Conservation (phyloP, 2,329 filamentous ascomycete genomes). For the Colletotrichum sp. region DNA sequence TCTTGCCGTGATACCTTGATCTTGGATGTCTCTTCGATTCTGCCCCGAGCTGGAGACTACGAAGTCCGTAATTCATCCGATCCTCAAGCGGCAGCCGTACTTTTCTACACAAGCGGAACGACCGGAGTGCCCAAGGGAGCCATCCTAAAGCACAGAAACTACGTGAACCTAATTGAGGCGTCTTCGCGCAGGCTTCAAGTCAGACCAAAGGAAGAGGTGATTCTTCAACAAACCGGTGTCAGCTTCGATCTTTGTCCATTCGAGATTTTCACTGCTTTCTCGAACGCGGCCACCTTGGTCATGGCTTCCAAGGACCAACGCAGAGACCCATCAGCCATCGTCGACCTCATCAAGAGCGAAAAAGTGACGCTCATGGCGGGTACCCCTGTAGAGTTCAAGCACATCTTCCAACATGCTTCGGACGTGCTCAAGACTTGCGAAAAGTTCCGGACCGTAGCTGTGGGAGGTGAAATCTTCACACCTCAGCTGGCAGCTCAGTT, state of each 20-base stretch:
- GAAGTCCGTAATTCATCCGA: neutral
- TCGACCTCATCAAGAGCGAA: conserved; percentile 36
- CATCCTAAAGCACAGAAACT: conserved; percentile 31
- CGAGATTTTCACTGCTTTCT: conserved; percentile 41
- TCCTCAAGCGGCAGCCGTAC: conserved; percentile 21
- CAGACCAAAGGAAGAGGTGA: conserved; percentile 24
- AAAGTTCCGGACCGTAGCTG: conserved; percentile 21
- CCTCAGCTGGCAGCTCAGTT: conserved; percentile 18
- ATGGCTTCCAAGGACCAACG: conserved; percentile 35
- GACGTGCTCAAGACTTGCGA: neutral
- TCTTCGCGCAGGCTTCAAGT: conserved; percentile 15
- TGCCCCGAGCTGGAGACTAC: too few species aligned
- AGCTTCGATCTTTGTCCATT: conserved; percentile 46
- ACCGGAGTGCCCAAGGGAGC: conserved; percentile 47
- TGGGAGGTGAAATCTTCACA: conserved; percentile 23
- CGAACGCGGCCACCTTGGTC: conserved; percentile 38
- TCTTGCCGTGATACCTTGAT: rapidly evolving
- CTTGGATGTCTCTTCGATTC: neutral
- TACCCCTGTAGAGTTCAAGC: conserved; percentile 46
- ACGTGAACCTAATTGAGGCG: conserved; percentile 30
- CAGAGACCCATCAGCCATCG: conserved; percentile 38
- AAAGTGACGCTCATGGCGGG: conserved; percentile 40
- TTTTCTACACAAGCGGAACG: conserved; percentile 39
- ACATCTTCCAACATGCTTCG: conserved; percentile 29
- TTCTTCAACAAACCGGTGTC: conserved; percentile 43